These are phyloP conservation scores for Aspergillus nidulans DNA, from an alignment of 495 filamentous ascomycete species.

Conservation along the genomic window DNA sequence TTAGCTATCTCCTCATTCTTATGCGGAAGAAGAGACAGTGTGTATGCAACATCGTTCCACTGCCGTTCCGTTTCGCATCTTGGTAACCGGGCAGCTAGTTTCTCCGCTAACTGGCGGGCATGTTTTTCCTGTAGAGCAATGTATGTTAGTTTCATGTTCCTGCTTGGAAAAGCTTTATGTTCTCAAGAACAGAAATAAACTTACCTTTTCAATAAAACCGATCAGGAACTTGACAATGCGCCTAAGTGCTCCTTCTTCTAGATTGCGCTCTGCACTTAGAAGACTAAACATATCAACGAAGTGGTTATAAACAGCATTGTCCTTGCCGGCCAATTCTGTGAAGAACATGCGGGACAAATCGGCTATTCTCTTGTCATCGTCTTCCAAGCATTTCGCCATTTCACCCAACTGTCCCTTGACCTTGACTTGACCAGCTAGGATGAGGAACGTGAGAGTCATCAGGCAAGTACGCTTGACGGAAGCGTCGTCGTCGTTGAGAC, in stretches of 20 bases:
- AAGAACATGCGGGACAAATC: conserved; percentile 98
- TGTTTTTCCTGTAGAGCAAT: conserved; percentile 75
- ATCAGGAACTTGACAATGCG: conserved; percentile 89
- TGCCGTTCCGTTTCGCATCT: conserved; percentile 89
- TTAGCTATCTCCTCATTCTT: conserved; percentile 98
- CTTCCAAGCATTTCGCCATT: conserved; percentile 98
- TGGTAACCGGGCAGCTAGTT: conserved; percentile 80
- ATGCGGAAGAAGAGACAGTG: conserved; percentile 80
- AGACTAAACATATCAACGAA: conserved; percentile 99
- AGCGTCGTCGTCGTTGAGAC: conserved; percentile 80
- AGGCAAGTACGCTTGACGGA: conserved; percentile 96
- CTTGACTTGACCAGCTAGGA: conserved; percentile 96
- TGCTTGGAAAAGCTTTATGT: neutral
- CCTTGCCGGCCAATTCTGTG: conserved; percentile 91
- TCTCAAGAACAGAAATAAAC: conserved; percentile 5
- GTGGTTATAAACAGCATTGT: conserved; percentile 99
- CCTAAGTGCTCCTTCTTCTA: conserved; percentile 79
- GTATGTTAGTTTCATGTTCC: neutral
- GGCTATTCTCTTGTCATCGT: conserved; percentile 85
- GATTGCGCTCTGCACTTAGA: conserved; percentile 70
- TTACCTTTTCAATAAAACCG: conserved; percentile 95
- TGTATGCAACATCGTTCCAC: conserved; percentile 96
- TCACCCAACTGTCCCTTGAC: conserved; percentile 99
- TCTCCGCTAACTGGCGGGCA: conserved; percentile 90
- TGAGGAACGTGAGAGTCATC: conserved; percentile 97